These are phyloP conservation scores for Metschnikowia dekortorum DNA, from an alignment of 805 yeast species.

Conservation along the genomic window DNA sequence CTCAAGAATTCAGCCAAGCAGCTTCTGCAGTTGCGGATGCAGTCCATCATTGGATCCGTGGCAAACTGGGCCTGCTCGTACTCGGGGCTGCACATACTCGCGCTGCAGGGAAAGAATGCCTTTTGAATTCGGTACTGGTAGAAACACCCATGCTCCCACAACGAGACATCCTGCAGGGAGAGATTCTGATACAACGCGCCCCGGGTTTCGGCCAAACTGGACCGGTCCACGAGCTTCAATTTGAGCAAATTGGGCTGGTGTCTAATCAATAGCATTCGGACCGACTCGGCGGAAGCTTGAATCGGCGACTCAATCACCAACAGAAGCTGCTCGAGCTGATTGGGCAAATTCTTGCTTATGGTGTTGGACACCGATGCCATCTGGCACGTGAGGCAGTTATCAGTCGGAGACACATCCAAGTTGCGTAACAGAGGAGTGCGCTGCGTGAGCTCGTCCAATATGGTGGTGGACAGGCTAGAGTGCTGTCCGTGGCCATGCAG, in stretches of 20 bases:
- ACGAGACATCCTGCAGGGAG: background rate
- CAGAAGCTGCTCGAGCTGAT: conserved; percentile 7
- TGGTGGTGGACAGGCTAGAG: conserved; percentile 2
- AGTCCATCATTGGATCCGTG: conserved; percentile 6
- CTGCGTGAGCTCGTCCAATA: conserved; percentile 7
- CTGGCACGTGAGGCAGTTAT: conserved; percentile 13
- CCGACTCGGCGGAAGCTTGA: conserved; percentile 1
- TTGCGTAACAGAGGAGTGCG: conserved; percentile 6
- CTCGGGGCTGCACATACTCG: conserved; percentile 2
- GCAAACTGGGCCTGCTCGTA: conserved; percentile 3
- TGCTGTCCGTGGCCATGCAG: conserved; percentile 20
- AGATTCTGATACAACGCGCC: conserved; percentile 4
- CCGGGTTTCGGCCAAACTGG: background rate
- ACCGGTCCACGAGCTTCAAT: conserved; percentile 7
- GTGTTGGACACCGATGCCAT: conserved; percentile 1
- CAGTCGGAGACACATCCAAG: conserved; percentile 8
- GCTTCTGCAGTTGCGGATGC: conserved; percentile 1
- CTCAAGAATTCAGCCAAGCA: background rate
- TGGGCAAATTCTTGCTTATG: conserved; percentile 3
- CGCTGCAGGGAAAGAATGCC: conserved; percentile 5
- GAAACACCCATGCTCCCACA: conserved; percentile 11
- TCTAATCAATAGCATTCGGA: conserved; percentile 1
- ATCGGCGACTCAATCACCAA: conserved; percentile 8
- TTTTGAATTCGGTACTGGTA: conserved; percentile 5
- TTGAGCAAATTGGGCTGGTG: conserved; percentile 5